Evolutionary conservation across 2,329 filamentous ascomycete species (phyloP).

Genomic region (Helotiales sp.): DNA sequence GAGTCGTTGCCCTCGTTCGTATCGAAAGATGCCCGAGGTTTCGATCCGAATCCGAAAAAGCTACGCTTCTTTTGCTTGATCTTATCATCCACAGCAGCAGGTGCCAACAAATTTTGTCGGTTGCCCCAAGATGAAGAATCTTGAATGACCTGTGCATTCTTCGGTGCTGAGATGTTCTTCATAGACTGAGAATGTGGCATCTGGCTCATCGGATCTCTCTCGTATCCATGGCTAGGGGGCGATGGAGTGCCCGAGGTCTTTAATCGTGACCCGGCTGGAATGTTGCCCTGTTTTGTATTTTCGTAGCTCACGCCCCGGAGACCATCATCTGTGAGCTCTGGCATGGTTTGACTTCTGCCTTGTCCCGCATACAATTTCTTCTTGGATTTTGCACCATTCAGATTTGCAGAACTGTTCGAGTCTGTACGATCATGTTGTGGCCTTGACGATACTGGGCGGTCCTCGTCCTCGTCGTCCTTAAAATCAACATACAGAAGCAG

Average conservation of each 20-base stretch:
- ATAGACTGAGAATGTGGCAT: constrained; percentile 44
- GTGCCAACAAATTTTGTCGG: constrained; percentile 60
- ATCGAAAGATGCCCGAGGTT: constrained; percentile 62
- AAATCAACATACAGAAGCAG: constrained; percentile 88
- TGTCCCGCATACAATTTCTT: constrained; percentile 49
- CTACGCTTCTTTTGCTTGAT: constrained; percentile 76
- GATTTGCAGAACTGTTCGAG: constrained; percentile 44
- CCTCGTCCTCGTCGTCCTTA: constrained; percentile 61
- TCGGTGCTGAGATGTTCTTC: constrained; percentile 79
- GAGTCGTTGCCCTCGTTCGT: constrained; percentile 60
- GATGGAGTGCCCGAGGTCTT: constrained; percentile 41
- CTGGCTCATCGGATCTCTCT: constrained; percentile 38
- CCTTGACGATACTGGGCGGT: constrained; percentile 37
- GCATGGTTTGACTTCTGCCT: constrained; percentile 43
- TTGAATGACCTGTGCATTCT: constrained; percentile 82
- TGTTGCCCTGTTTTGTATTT: constrained; percentile 43
- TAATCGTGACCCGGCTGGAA: constrained; percentile 41
- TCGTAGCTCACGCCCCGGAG: constrained; percentile 46
- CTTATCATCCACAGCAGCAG: constrained; percentile 70
- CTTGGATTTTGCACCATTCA: constrained; percentile 48
- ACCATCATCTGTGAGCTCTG: constrained; percentile 46
- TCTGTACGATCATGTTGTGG: constrained; percentile 48
- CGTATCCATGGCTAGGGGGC: constrained; percentile 38
- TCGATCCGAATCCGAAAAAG: constrained; percentile 72
- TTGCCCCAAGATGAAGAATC: constrained; percentile 88